A percentile compares a stretch with the other conserved stretches of the same genome.
Conservation (phyloP, 2,329 filamentous ascomycete genomes). For the Escovopsis sp. region DNA sequence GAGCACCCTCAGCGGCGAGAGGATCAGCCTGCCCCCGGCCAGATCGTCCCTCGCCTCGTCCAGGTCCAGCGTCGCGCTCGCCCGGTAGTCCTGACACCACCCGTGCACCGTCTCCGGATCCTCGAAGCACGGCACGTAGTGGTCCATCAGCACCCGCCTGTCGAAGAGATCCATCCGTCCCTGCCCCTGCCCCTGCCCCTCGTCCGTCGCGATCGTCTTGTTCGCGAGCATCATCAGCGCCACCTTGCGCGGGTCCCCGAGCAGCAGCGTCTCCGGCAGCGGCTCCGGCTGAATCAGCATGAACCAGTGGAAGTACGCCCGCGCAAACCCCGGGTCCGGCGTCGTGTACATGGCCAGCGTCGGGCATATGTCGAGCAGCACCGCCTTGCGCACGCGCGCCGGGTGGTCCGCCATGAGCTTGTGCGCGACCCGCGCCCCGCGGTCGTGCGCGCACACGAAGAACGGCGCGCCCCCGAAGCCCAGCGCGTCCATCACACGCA, state of each 20-base stretch:
- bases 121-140: conserved; percentile 27
- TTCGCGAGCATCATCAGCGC: conserved; percentile 25
- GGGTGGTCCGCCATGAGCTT: conserved; percentile 35
- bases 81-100: conserved; percentile 43
- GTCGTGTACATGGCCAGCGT: conserved; percentile 38
- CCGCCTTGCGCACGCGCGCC: conserved; percentile 23
- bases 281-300: conserved; percentile 38
- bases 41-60: conserved; percentile 33
- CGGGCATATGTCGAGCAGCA: conserved; percentile 39
- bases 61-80: conserved; percentile 35
- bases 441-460: conserved; percentile 40
- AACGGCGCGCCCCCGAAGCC: conserved; percentile 20
- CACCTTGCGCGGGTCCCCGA: conserved; percentile 22
- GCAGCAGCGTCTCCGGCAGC: conserved; percentile 34
- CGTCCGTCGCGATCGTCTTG: conserved; percentile 15
- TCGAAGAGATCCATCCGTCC: conserved; percentile 11
- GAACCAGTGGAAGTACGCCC: conserved; percentile 44
- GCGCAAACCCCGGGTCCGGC: conserved; percentile 27
- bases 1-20: conserved; percentile 31
- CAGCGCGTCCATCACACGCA: conserved; percentile 29
- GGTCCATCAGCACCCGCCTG: conserved; percentile 22
- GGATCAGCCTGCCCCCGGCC: conserved; percentile 26
- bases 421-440: conserved; percentile 40
- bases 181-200: conserved; percentile 24
- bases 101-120: conserved; percentile 28